phyloP scores from a whole-genome alignment of 2,329 filamentous ascomycete genomes.

The Aspergillus texensis region DNA sequence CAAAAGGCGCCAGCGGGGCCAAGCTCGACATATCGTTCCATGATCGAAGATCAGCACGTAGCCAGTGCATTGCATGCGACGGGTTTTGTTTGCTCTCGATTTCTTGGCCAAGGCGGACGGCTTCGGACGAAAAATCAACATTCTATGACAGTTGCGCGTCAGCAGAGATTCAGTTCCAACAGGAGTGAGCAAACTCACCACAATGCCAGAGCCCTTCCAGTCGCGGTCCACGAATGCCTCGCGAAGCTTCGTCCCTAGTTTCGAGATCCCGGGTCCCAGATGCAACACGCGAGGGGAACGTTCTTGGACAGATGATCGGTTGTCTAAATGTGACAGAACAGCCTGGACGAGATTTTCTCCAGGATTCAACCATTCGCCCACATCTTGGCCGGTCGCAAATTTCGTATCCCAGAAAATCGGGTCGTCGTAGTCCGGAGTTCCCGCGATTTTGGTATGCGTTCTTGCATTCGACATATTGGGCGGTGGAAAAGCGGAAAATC shows the following conservation, averaged over 20 bases:
- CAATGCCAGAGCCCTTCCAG: slow-evolving; percentile 35
- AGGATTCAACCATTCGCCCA: slow-evolving; percentile 42
- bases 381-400: slow-evolving; percentile 39
- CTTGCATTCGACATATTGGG: slow-evolving; percentile 20
- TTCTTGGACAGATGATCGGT: slow-evolving; percentile 4
- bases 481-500: not conserved
- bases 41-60: slow-evolving; percentile 32
- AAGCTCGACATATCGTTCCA: slow-evolving; percentile 34
- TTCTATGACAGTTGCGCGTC: slow-evolving; percentile 27
- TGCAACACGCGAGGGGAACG: slow-evolving; percentile 32
- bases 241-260: slow-evolving; percentile 34
- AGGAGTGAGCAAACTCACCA: slow-evolving; percentile 28
- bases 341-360: slow-evolving; percentile 35
- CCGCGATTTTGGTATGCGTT: slow-evolving; percentile 24
- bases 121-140: slow-evolving; percentile 41
- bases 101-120: slow-evolving; percentile 36
- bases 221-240: slow-evolving; percentile 27
- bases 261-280: slow-evolving; percentile 38
- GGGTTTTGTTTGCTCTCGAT: slow-evolving; percentile 23
- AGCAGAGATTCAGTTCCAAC: not conserved
- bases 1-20: slow-evolving; percentile 31
- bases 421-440: slow-evolving; percentile 39
- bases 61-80: slow-evolving; percentile 35
- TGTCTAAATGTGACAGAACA: slow-evolving; percentile 29
- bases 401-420: slow-evolving; percentile 37